Base-by-base conservation (phyloP, 1,284 basidiomycete species). In the Microbotryomycetes sp. region DNA sequence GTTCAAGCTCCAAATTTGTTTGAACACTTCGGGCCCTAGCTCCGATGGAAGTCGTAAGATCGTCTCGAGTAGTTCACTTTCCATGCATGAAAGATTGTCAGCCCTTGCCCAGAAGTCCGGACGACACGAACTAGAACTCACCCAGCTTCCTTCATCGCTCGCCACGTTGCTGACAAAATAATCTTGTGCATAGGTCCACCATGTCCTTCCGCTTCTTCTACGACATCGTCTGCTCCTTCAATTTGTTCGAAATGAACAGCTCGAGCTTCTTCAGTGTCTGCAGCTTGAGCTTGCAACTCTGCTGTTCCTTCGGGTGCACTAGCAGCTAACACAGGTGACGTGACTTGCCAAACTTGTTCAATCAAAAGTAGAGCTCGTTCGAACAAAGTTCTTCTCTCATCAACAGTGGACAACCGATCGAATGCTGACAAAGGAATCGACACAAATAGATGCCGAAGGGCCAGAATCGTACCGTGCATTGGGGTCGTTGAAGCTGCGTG, bases 71-170 rank as follows among this genome's bases (percentile, higher is more conserved):
- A 77, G 65, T 14, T 72, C 73, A 22, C 74, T 70, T 32, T 15
- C 2, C 6, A 29, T 16, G 7, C 29, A 4, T 1, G 42, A 3
- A 7, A 7, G 2, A 22, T n/a, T n/a, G n/a, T n/a, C 36, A 42
- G 36, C 49, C 9, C 49, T 15, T 22, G n/a, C 14, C 23, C 49
- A 28, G n/a, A 9, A 50, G 15, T 14, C 9, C 22, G 9, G 49
- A 23, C 22, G 12, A 22, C 15, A 14, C 49, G 28, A 22, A 22
- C n/a, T 50, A 22, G 28, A 6, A 45, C 60, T 54, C n/a, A 63
- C 66, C 61, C 58, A 9, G 74, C 73, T 58, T 76, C 75, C 61
- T 76, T 75, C 68, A 76, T 73, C 32, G 74, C 73, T 30, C 75
- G 62, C 76, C 76, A 77, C 15, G 71, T 72, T 48, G 74, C 76